A percentile compares a stretch with the other conserved stretches of the same genome.
phyloP scores from a whole-genome alignment of 805 yeast genomes.

The Wickerhamiella parazyma region DNA sequence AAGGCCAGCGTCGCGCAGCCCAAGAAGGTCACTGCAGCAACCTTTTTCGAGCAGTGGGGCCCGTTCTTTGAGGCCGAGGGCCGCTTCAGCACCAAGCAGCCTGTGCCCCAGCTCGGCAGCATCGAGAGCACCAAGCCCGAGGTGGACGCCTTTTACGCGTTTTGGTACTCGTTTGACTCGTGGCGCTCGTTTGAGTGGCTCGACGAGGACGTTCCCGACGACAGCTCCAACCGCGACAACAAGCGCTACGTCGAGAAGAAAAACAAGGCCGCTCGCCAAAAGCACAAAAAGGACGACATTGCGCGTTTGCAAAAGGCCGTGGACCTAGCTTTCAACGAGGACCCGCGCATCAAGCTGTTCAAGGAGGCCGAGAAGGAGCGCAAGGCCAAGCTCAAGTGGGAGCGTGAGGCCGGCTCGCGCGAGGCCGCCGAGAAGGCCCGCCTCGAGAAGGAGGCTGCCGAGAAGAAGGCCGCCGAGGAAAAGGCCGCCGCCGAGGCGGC shows the following conservation, averaged over 20 bases:
- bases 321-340: conserved; percentile 77
- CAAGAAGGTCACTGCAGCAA: conserved; percentile 45
- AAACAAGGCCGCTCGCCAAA: conserved; percentile 91
- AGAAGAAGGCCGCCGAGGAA: conserved; percentile 60
- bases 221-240: conserved; percentile 97
- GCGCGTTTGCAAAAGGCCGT: conserved; percentile 75
- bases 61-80: conserved; percentile 84
- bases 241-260: conserved; percentile 97
- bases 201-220: conserved; percentile 99
- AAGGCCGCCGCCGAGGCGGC: conserved; percentile 54
- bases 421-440: conserved; percentile 89
- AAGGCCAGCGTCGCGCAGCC: conserved; percentile 79
- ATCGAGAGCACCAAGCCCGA: conserved; percentile 55
- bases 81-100: conserved; percentile 83
- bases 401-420: conserved; percentile 93
- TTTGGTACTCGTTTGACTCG: conserved; percentile 89
- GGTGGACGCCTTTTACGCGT: conserved; percentile 77
- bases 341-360: conserved; percentile 88
- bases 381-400: conserved; percentile 93
- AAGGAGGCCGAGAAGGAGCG: conserved; percentile 90
- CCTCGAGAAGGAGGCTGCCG: conserved; percentile 78
- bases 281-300: conserved; percentile 95
- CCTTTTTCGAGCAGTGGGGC: conserved; percentile 84
- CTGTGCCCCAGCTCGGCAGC: conserved; percentile 73
- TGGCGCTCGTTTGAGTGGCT: conserved; percentile 97